Conservation (phyloP, 2,329 filamentous ascomycete species). For the Calonectria hongkongensis region DNA sequence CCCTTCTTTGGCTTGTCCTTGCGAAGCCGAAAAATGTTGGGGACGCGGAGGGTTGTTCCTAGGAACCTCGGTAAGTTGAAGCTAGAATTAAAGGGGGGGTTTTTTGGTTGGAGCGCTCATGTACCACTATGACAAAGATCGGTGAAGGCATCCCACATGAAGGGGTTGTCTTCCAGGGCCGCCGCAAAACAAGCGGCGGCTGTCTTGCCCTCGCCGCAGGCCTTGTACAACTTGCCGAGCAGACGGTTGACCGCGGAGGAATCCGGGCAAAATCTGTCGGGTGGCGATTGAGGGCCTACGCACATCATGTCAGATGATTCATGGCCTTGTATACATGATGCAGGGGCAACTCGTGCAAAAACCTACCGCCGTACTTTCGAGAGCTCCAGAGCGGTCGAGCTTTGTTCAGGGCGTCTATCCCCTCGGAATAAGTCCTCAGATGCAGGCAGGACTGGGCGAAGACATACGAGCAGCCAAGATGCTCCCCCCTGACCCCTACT, state of each 20-base stretch:
- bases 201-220: conserved; percentile 43
- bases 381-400: conserved; percentile 37
- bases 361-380: conserved; percentile 32
- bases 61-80: conserved; percentile 20
- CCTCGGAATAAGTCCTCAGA: conserved; percentile 40
- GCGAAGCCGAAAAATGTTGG: conserved; percentile 43
- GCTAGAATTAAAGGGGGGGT: background rate
- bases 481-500: conserved; percentile 30
- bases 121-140: conserved; percentile 47
- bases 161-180: conserved; percentile 45
- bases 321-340: conserved; percentile 13
- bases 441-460: conserved; percentile 44
- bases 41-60: conserved; percentile 31
- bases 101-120: background rate
- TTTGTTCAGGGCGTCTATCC: conserved; percentile 42
- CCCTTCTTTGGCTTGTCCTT: conserved; percentile 27
- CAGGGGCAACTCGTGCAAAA: conserved; percentile 3
- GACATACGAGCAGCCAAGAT: conserved; percentile 46
- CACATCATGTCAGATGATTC: conserved; percentile 24
- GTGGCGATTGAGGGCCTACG: conserved; percentile 25
- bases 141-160: conserved; percentile 51
- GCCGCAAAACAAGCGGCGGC: conserved; percentile 39
- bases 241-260: conserved; percentile 41
- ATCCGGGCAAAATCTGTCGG: conserved; percentile 43
- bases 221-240: conserved; percentile 45